Conservation (phyloP, 2,329 filamentous ascomycete genomes). For the Metarhizium guizhouense region DNA sequence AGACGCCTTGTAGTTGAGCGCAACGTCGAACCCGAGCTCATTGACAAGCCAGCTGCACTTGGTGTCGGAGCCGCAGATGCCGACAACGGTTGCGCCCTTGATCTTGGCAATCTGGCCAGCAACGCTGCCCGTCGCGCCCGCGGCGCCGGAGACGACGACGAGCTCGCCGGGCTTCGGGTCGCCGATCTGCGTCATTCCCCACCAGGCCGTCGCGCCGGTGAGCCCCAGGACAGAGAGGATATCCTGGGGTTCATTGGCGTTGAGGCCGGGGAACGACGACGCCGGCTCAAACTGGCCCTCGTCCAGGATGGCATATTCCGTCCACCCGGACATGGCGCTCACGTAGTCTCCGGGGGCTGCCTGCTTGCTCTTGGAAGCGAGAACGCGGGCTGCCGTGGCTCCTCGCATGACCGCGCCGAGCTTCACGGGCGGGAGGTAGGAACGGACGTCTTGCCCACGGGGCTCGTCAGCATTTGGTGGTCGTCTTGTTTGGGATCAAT, state of each 20-base stretch:
- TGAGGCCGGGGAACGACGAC: conserved; percentile 29
- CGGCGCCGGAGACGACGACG: conserved; percentile 69
- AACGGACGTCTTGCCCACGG: conserved; percentile 28
- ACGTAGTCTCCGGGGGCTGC: conserved; percentile 52
- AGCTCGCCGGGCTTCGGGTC: conserved; percentile 60
- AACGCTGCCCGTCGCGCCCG: conserved; percentile 68
- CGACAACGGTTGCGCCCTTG: conserved; percentile 53
- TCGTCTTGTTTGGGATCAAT: no score
- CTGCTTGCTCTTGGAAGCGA: conserved; percentile 47
- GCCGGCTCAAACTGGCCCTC: conserved; percentile 39
- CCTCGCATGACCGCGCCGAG: conserved; percentile 64
- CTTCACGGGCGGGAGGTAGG: conserved; percentile 61
- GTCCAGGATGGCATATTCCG: conserved; percentile 51
- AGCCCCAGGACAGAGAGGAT: conserved; percentile 53
- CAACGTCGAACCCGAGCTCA: conserved; percentile 58
- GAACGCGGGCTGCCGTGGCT: conserved; percentile 47
- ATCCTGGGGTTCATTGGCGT: conserved; percentile 39
- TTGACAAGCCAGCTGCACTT: conserved; percentile 58
- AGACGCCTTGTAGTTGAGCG: conserved; percentile 59
- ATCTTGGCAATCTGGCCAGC: conserved; percentile 73
- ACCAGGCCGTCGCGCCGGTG: conserved; percentile 69
- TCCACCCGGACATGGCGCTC: conserved; percentile 50
- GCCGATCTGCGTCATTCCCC: conserved; percentile 61
- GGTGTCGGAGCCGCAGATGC: conserved; percentile 56
- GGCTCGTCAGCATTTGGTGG: not conserved